Evolutionary conservation across 2,329 filamentous ascomycete species (phyloP).

Genomic region (Neurospora crassa): DNA sequence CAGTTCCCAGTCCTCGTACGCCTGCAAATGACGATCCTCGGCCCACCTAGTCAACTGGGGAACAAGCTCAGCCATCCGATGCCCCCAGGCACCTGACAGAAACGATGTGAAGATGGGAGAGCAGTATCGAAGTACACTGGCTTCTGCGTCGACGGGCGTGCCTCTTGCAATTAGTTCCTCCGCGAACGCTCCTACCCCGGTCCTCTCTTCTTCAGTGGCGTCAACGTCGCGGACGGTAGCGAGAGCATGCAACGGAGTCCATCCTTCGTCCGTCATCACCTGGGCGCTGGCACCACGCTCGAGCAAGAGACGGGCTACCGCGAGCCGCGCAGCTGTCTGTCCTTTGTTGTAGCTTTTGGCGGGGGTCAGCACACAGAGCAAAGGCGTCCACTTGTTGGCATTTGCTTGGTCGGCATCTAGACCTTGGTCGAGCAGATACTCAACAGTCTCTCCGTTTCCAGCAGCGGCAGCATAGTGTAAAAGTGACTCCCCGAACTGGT

Average conservation of each 20-base stretch:
- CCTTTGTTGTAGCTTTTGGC: neutral
- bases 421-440: conserved; percentile 12
- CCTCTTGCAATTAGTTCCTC: neutral
- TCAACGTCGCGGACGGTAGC: neutral
- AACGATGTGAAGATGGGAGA: neutral
- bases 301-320: conserved; percentile 16
- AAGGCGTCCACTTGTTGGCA: conserved; percentile 22
- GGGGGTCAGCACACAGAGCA: conserved; percentile 19
- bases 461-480: conserved; percentile 23
- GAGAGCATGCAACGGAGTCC: conserved; percentile 18
- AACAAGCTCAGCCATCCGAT: neutral
- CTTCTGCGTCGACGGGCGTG: neutral
- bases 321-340: neutral
- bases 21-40: neutral
- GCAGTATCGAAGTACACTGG: neutral
- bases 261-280: conserved; percentile 16
- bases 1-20: neutral
- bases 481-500: conserved; percentile 17
- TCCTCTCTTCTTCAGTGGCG: neutral
- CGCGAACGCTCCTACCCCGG: neutral
- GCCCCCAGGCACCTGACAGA: neutral
- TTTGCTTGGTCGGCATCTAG: conserved; percentile 16
- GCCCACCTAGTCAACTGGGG: neutral
- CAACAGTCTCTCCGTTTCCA: conserved; percentile 13
- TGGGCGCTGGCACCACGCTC: conserved; percentile 15